phyloP scores from a whole-genome alignment of 2,329 filamentous ascomycete species.

The Xenosphaeropsis pyriputrescens region DNA sequence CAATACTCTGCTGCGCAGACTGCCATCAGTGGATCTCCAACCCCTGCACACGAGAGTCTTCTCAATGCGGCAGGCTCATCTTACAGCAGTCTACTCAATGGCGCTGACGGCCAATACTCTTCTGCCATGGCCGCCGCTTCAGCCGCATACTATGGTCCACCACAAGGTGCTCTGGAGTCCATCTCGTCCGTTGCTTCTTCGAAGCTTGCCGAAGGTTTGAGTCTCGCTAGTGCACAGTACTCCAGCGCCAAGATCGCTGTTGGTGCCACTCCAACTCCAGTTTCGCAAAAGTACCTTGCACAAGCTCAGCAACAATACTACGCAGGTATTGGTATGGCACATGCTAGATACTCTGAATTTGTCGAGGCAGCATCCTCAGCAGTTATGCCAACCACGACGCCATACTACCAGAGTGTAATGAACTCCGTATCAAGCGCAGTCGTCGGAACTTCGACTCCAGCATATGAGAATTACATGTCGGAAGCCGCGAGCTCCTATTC shows the following conservation, averaged over 20 bases:
- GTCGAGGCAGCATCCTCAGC: slow-evolving; percentile 56
- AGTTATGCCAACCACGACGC: slow-evolving; percentile 44
- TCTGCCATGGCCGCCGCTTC: slow-evolving; percentile 21
- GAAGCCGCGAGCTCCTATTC: slow-evolving; percentile 9
- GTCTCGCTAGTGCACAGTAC: slow-evolving; percentile 57
- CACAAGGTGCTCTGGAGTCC: slow-evolving; percentile 33
- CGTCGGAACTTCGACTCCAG: slow-evolving; percentile 10
- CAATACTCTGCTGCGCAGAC: slow-evolving; percentile 47
- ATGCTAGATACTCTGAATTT: slow-evolving; percentile 67
- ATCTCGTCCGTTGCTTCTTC: slow-evolving; percentile 56
- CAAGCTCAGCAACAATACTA: slow-evolving; percentile 58
- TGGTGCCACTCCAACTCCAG: slow-evolving; percentile 39
- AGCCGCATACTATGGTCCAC: slow-evolving; percentile 19
- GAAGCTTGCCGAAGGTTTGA: slow-evolving; percentile 54
- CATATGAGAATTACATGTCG: slow-evolving; percentile 9
- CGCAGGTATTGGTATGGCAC: slow-evolving; percentile 62
- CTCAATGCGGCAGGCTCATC: slow-evolving; percentile 8
- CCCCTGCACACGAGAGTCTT: slow-evolving; percentile 27
- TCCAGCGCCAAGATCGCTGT: slow-evolving; percentile 51
- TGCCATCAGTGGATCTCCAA: slow-evolving; percentile 46
- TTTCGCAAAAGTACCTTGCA: slow-evolving; percentile 37
- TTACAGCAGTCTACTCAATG: slow-evolving; percentile 8
- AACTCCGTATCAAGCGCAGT: slow-evolving; percentile 9
- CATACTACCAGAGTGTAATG: slow-evolving; percentile 22
- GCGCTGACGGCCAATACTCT: slow-evolving; percentile 9